Conservation (phyloP, 2,329 filamentous ascomycete genomes). For the Colletotrichum eremochloae region DNA sequence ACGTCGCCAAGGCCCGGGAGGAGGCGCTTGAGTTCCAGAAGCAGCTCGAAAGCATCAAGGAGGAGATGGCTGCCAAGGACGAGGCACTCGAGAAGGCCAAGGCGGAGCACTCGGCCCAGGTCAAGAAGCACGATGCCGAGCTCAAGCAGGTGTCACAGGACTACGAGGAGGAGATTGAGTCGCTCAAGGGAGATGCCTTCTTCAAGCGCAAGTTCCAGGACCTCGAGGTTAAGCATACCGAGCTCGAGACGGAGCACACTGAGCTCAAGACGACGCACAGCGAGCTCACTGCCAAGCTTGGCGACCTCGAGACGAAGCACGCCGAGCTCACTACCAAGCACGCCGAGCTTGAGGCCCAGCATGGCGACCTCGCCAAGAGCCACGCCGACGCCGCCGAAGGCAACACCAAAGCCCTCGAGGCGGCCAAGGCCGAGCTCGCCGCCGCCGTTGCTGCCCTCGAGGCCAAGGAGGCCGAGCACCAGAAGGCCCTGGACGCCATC, state of each 20-base stretch:
- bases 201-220: slow-evolving; percentile 75
- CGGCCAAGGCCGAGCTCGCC: slow-evolving; percentile 59
- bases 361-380: slow-evolving; percentile 46
- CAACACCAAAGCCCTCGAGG: slow-evolving; percentile 59
- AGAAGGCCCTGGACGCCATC: slow-evolving; percentile 67
- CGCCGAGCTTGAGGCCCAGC: slow-evolving; percentile 54
- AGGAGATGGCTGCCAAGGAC: slow-evolving; percentile 62
- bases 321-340: slow-evolving; percentile 46
- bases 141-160: slow-evolving; percentile 71
- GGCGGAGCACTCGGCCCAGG: slow-evolving; percentile 57
- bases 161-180: slow-evolving; percentile 75
- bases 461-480: slow-evolving; percentile 65
- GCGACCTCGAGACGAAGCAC: slow-evolving; percentile 56
- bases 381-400: slow-evolving; percentile 53
- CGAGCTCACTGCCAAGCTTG: slow-evolving; percentile 58
- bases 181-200: slow-evolving; percentile 72
- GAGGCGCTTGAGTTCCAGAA: slow-evolving; percentile 63
- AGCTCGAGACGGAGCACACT: slow-evolving; percentile 56
- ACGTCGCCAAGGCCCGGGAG: slow-evolving; percentile 59
- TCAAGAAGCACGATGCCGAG: slow-evolving; percentile 67
- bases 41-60: slow-evolving; percentile 62
- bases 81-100: slow-evolving; percentile 65
- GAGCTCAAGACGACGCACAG: slow-evolving; percentile 49
- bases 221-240: slow-evolving; percentile 69
- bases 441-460: slow-evolving; percentile 62